A percentile compares a stretch with the other conserved stretches of the same genome.
Conservation (phyloP, 2,329 filamentous ascomycete species). For the Hymenoscyphus linearis region DNA sequence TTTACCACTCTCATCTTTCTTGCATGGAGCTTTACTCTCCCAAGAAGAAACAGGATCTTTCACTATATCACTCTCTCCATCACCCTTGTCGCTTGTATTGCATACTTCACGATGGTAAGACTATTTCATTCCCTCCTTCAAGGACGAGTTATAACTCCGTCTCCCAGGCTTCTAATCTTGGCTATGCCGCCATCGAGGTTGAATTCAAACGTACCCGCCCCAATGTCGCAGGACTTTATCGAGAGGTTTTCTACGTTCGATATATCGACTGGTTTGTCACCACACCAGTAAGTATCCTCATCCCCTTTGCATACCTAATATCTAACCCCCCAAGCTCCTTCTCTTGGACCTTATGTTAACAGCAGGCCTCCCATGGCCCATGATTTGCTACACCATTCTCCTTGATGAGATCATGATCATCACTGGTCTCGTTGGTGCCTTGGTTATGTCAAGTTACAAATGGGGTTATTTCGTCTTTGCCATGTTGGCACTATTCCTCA, state of each 20-base stretch:
- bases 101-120: constrained; percentile 57
- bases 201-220: constrained; percentile 46
- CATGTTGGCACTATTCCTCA: constrained; percentile 49
- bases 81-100: constrained; percentile 53
- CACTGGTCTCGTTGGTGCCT: constrained; percentile 60
- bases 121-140: neutral
- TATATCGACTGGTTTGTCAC: constrained; percentile 62
- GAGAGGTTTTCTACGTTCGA: constrained; percentile 62
- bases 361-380: constrained; percentile 58
- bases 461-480: constrained; percentile 62
- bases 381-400: constrained; percentile 56
- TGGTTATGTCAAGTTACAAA: constrained; percentile 58
- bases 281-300: constrained; percentile 41
- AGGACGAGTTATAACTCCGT: neutral
- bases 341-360: constrained; percentile 59
- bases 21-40: constrained; percentile 46
- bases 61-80: constrained; percentile 59
- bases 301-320: neutral
- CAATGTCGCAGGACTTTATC: constrained; percentile 44
- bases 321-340: constrained; percentile 38
- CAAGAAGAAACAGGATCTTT: constrained; percentile 52
- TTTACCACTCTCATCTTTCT: constrained; percentile 48
- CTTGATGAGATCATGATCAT: constrained; percentile 63
- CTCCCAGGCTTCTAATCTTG: constrained; percentile 52
- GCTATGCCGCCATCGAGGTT: constrained; percentile 56